Base-by-base conservation (phyloP, 2,329 filamentous ascomycete genomes). In the Diaporthe citri region DNA sequence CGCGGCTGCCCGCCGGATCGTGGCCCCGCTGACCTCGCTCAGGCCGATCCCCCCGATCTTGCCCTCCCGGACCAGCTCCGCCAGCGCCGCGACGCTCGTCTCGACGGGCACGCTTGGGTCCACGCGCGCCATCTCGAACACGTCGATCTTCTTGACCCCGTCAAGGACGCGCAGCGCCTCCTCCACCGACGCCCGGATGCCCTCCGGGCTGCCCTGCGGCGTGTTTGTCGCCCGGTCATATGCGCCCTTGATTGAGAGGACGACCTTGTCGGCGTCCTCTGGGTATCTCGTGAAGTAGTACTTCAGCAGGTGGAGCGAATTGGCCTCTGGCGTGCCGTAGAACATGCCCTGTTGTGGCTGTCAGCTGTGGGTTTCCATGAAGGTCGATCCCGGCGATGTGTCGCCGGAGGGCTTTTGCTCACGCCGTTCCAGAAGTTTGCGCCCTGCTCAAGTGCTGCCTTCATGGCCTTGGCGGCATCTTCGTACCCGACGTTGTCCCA, bases 381-480 rank as follows among this genome's bases (percentile, higher is more conserved):
- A 28, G 20, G 51, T 15, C 13, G 6, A 2, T 43, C 31, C 8
- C 12, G 13, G 34, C 13, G 3, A 17, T 1, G 31, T 67, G 34
- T 66, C 25, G 17, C 1, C 1, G 15, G 28, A 5, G 48, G 10
- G 15, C 1, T 20, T 51, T 25, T 57, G 8, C 74, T 73, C 57
- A 75, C 91, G 52, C 86, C 91, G 79, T 92, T 93, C 91, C 91
- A 93, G 72, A 88, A 84, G 76, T 83, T 87, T 78, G 82, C 83
- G 67, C 87, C 85, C 13, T 80, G 80, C 34, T 82, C 78, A 9
- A 92, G 80, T 12, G 90, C 85, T 25, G 59, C 22, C 41, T 72
- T 76, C 75, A 76, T 76, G 15, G 67, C 28, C 36, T 69, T 69
- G 34, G 59, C 60, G 34, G 67, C 72, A 4, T 64, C 52, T 20